Base-by-base conservation (phyloP, 352 stramenopile genomes). In the Albugo laibachii region DNA sequence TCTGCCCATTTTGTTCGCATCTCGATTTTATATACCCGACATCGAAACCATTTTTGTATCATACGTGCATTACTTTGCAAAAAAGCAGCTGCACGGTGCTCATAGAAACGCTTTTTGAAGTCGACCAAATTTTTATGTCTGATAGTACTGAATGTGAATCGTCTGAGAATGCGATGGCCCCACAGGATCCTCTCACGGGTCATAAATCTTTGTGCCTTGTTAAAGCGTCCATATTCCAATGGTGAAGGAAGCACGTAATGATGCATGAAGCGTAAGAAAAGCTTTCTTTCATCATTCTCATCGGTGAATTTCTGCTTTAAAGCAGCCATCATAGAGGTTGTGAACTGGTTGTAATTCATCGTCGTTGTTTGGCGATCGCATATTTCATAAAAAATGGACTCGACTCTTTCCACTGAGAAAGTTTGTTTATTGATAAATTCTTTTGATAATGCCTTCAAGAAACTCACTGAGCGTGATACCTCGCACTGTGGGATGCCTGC, bases 341-440 rank as follows among this genome's bases (percentile, higher is more conserved):
- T 83, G 47, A 83, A 85, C 36, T 65, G 61, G 0, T 48, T 40
- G 16, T 82, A 83, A 8, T 65, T 62, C 11, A 85, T 78, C 0
- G 63, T 64, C 16, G 72, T 59, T 8, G 70, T 58, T 45, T 80
- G 80, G 0, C 70, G 73, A 10, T 85, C 70, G 36, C 83, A 82
- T 66, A 83, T 78, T 43, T 83, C 82, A 2, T 65, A 56, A 35
- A 85, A 85, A 14, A 81, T 67, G 13, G 82, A 41, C 37, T 85
- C 73, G 0, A 64, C 56, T 2, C 58, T 69, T 36, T 83, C 69
- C 19, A 59, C 56, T 13, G 70, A 62, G 40, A 82, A 85, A 12
- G 58, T 55, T 14, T 56, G 60, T 42, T 73, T 70, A 52, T 80
- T 60, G 21, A 85, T 66, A 21, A 85, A 83, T 18, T 67, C 57